A percentile compares a stretch with the other conserved stretches of the same genome.
Conservation (phyloP, 352 stramenopile species). For the Pythium coloratum region DNA sequence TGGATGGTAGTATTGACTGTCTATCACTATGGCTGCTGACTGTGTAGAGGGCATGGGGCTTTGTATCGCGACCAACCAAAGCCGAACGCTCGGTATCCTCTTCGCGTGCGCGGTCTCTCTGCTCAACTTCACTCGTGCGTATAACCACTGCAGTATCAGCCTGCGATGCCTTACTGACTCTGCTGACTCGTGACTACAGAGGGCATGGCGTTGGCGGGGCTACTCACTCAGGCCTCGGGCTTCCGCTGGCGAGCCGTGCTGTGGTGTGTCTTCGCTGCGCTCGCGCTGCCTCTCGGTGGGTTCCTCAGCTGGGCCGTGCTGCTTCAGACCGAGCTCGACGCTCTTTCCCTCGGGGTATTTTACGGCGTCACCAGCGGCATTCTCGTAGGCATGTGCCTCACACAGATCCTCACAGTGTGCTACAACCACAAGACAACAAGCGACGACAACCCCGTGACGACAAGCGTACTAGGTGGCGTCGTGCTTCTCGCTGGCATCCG, state of each 20-base stretch:
- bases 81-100: conserved; percentile 19
- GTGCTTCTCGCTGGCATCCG: conserved; percentile 21
- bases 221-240: conserved; percentile 22
- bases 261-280: conserved; percentile 27
- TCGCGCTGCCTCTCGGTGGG: conserved; percentile 26
- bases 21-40: neutral
- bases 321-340: conserved; percentile 9
- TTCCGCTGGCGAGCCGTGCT: conserved; percentile 29
- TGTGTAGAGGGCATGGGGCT: conserved; percentile 27
- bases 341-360: conserved; percentile 12
- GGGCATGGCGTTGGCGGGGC: conserved; percentile 23
- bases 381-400: conserved; percentile 26
- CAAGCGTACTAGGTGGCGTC: conserved; percentile 25
- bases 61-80: conserved; percentile 23
- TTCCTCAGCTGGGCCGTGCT: conserved; percentile 25
- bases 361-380: conserved; percentile 21
- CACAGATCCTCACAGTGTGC: conserved; percentile 29
- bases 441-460: conserved; percentile 19
- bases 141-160: no score
- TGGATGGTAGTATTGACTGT: neutral
- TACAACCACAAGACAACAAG: conserved; percentile 28
- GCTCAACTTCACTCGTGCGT: conserved; percentile 28
- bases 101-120: conserved; percentile 25
- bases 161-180: neutral
- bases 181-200: conserved; percentile 12